phyloP scores from a whole-genome alignment of 805 yeast species.

The Sporopachydermia lactativora region DNA sequence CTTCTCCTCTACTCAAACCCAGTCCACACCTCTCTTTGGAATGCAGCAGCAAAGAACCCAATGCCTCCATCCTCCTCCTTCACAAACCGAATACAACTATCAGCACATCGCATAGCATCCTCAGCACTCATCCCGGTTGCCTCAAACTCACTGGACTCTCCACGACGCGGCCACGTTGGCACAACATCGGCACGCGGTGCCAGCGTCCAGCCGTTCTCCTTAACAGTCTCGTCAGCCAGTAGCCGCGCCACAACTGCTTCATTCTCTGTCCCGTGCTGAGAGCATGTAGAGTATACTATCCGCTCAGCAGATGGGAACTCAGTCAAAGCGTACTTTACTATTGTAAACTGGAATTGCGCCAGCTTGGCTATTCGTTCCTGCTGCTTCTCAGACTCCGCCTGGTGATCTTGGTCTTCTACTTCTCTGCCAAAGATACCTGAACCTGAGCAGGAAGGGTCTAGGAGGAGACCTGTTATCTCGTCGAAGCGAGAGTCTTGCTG shows the following conservation, averaged over 20 bases:
- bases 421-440: constrained; percentile 94
- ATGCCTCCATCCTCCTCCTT: constrained; percentile 96
- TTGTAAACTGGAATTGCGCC: constrained; percentile 75
- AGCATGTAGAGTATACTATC: constrained; percentile 91
- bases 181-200: constrained; percentile 46
- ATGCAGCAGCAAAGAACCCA: constrained; percentile 94
- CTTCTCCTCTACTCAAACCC: background rate
- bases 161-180: constrained; percentile 82
- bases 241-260: constrained; percentile 82
- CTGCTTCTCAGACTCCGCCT: constrained; percentile 10
- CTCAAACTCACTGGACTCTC: constrained; percentile 53
- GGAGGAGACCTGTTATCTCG: constrained; percentile 65
- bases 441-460: constrained; percentile 97
- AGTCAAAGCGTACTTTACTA: constrained; percentile 73
- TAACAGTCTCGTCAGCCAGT: constrained; percentile 49
- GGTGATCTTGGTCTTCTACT: constrained; percentile 30
- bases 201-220: constrained; percentile 62
- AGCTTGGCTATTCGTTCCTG: constrained; percentile 51
- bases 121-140: constrained; percentile 27
- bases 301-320: constrained; percentile 61
- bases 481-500: constrained; percentile 41
- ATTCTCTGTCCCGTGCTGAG: constrained; percentile 86
- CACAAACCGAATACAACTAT: constrained; percentile 72
- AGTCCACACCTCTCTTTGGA: constrained; percentile 33
- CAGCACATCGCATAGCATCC: constrained; percentile 44